These are phyloP conservation scores for Globisporangium acanthophoron DNA, from an alignment of 352 stramenopile species.

Conservation along the genomic window DNA sequence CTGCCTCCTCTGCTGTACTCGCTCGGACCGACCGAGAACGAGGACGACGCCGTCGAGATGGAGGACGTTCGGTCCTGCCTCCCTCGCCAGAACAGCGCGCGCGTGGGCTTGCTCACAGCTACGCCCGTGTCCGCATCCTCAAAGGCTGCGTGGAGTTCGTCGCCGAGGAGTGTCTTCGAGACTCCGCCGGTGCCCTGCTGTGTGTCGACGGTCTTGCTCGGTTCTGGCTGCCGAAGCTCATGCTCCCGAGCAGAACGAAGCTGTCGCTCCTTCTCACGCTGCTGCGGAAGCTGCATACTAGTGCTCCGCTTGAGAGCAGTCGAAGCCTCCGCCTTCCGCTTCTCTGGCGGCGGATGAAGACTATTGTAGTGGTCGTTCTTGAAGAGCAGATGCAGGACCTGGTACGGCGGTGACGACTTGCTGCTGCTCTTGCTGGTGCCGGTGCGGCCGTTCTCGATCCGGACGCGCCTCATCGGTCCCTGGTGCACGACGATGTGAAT, in stretches of 20 bases:
- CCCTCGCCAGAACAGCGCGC: constrained; percentile 27
- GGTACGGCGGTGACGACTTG: constrained; percentile 17
- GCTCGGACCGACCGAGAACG: not conserved
- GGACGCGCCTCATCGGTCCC: constrained; percentile 31
- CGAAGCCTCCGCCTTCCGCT: not conserved
- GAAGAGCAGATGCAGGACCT: constrained; percentile 41
- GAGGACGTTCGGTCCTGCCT: constrained; percentile 21
- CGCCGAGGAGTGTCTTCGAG: constrained; percentile 3
- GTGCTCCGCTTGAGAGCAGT: not conserved
- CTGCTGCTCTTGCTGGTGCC: constrained; percentile 8
- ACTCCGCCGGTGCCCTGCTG: not conserved
- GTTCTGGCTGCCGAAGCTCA: not conserved
- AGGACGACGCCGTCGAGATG: constrained; percentile 13
- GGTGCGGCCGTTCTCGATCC: constrained; percentile 32
- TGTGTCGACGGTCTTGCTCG: not conserved
- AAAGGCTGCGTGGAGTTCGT: not conserved
- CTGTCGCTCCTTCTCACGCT: not conserved
- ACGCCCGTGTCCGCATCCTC: not conserved
- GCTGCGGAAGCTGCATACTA: not conserved
- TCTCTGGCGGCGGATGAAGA: constrained; percentile 17
- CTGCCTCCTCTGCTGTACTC: not conserved
- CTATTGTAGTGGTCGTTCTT: constrained; percentile 53
- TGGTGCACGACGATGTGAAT: constrained; percentile 60
- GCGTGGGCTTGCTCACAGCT: constrained; percentile 23
- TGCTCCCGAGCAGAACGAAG: not conserved